Percentiles rank a stretch among this genome's conserved stretches.
Evolutionary conservation across 1,284 basidiomycete species (phyloP).

Genomic region (Ustilago tritici): DNA sequence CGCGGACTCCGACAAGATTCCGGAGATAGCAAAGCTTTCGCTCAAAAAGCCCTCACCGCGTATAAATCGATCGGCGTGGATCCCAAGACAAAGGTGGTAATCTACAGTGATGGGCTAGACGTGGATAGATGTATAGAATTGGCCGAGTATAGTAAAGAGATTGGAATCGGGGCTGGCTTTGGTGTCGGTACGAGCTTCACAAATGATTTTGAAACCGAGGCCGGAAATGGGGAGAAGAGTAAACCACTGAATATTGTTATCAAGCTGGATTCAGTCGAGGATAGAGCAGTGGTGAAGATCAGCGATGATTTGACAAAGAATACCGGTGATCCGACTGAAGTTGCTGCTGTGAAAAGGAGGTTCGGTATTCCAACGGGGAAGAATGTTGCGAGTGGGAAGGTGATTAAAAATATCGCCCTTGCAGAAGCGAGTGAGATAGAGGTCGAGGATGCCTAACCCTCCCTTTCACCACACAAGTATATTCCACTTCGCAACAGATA

Average conservation of each 20-base stretch:
- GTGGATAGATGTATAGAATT: slow-evolving; percentile 60
- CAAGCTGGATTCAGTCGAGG: slow-evolving; percentile 63
- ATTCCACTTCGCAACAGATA: neutral
- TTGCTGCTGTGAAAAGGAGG: slow-evolving; percentile 43
- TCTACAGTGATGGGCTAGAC: slow-evolving; percentile 65
- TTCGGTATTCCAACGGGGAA: slow-evolving; percentile 36
- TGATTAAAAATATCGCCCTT: slow-evolving; percentile 6
- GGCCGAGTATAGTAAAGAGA: slow-evolving; percentile 43
- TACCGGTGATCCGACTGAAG: slow-evolving; percentile 62
- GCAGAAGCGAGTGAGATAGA: slow-evolving; percentile 13
- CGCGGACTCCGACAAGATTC: slow-evolving; percentile 65
- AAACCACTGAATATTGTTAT: slow-evolving; percentile 68
- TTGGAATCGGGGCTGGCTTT: slow-evolving; percentile 65
- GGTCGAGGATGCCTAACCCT: slow-evolving; percentile 31
- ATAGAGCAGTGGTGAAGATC: slow-evolving; percentile 65
- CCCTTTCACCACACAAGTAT: no score
- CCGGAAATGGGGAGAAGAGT: slow-evolving; percentile 19
- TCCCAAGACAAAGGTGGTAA: slow-evolving; percentile 59
- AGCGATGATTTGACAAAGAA: slow-evolving; percentile 69
- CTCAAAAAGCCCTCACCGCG: slow-evolving; percentile 49
- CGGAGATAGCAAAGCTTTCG: slow-evolving; percentile 63
- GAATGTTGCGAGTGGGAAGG: neutral
- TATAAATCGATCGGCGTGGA: slow-evolving; percentile 62
- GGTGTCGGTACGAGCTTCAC: slow-evolving; percentile 64
- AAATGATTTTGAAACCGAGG: slow-evolving; percentile 52